These are phyloP conservation scores for Coemansia sp. DNA, from an alignment of 192 early-diverging fungal species.

Conservation along the genomic window DNA sequence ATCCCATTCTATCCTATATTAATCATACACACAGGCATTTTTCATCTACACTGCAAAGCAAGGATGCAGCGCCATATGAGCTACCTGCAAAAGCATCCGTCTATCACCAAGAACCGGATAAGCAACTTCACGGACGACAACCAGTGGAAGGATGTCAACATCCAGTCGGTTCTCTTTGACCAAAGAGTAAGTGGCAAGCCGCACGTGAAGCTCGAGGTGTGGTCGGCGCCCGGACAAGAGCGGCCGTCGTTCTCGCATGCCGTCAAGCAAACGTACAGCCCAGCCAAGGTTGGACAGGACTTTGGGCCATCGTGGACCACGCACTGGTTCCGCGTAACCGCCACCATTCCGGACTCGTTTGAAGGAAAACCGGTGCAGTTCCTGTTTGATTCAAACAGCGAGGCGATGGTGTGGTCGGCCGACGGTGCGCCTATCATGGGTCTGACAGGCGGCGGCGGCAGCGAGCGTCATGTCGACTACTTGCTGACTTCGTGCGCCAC, in stretches of 20 bases:
- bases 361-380: slow-evolving; percentile 74
- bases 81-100: slow-evolving; percentile 62
- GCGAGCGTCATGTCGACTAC: slow-evolving; percentile 62
- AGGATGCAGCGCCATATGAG: slow-evolving; percentile 41
- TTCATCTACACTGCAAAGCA: too few species aligned
- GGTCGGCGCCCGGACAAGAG: slow-evolving; percentile 56
- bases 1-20: too few species aligned
- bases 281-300: slow-evolving; percentile 67
- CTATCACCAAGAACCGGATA: slow-evolving; percentile 76
- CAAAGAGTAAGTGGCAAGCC: slow-evolving; percentile 42
- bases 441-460: slow-evolving; percentile 72
- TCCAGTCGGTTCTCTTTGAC: slow-evolving; percentile 57
- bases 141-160: slow-evolving; percentile 73
- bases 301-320: slow-evolving; percentile 92
- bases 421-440: slow-evolving; percentile 84
- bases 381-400: slow-evolving; percentile 81
- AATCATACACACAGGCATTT: too few species aligned
- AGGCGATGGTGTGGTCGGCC: slow-evolving; percentile 84
- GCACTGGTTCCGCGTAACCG: slow-evolving; percentile 70
- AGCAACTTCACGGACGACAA: slow-evolving; percentile 68
- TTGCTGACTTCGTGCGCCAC: slow-evolving; percentile 45
- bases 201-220: slow-evolving; percentile 59
- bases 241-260: slow-evolving; percentile 53
- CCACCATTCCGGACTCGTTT: slow-evolving; percentile 63
- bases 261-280: slow-evolving; percentile 63